These are phyloP conservation scores for Aspergillus sp. DNA, from an alignment of 2,329 filamentous ascomycete genomes.

Conservation along the genomic window DNA sequence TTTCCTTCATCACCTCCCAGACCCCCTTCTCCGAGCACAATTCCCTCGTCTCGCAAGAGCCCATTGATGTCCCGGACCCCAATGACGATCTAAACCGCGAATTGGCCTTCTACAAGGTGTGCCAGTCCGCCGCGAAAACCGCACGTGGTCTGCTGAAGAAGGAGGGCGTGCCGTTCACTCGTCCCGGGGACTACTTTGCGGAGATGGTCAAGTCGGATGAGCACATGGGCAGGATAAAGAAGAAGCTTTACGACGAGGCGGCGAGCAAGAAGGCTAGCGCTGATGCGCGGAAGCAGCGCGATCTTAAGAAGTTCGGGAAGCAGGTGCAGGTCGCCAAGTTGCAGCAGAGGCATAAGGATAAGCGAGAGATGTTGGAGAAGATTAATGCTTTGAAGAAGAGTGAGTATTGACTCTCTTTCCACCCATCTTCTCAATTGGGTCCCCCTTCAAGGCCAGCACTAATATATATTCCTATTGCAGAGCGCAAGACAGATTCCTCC, in stretches of 20 bases:
- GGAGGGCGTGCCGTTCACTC: conserved; percentile 76
- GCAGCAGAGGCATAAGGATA: conserved; percentile 87
- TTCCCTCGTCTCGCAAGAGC: conserved; percentile 58
- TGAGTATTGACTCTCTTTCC: conserved; percentile 44
- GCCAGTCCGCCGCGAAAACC: conserved; percentile 65
- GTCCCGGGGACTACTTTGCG: conserved; percentile 91
- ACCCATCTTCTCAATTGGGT: neutral
- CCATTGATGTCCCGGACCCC: conserved; percentile 69
- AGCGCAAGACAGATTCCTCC: conserved; percentile 62
- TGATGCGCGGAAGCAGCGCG: conserved; percentile 83
- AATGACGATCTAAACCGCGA: conserved; percentile 90
- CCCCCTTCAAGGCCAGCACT: no score
- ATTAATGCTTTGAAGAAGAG: conserved; percentile 92
- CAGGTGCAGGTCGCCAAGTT: conserved; percentile 93
- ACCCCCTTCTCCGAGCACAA: conserved; percentile 80
- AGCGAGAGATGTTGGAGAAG: conserved; percentile 89
- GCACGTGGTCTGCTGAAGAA: conserved; percentile 68
- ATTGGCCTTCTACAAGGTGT: conserved; percentile 86
- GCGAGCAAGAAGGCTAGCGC: conserved; percentile 84
- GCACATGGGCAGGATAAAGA: conserved; percentile 95
- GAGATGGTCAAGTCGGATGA: conserved; percentile 99
- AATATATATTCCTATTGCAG: conserved; percentile 39
- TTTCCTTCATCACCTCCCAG: conserved; percentile 46
- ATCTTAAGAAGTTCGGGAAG: conserved; percentile 98
- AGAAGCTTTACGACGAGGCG: conserved; percentile 85